A percentile compares a stretch with the other conserved stretches of the same genome.
phyloP scores from a whole-genome alignment of 2,329 filamentous ascomycete species.

The Colletotrichum liriopes region DNA sequence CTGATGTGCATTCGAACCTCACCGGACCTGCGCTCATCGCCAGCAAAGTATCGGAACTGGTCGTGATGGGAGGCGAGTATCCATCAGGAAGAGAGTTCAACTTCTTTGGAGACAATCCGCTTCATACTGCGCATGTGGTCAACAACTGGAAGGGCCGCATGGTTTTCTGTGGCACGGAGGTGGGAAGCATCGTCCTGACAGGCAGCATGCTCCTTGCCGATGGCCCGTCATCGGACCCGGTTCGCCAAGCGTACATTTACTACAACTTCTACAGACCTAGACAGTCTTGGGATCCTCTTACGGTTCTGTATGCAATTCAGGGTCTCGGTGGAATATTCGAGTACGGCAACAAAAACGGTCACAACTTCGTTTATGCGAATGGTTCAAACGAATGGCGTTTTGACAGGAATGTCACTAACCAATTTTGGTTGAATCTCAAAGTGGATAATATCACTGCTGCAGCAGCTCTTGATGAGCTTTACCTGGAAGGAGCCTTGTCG shows the following conservation, averaged over 20 bases:
- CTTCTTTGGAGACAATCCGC: constrained; percentile 60
- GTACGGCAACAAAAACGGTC: constrained; percentile 56
- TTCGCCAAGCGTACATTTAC: constrained; percentile 57
- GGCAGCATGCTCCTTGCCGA: constrained; percentile 55
- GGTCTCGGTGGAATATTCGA: constrained; percentile 55
- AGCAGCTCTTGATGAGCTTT: constrained; percentile 49
- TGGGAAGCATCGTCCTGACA: constrained; percentile 59
- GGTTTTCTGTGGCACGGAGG: constrained; percentile 61
- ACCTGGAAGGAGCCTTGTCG: constrained; percentile 47
- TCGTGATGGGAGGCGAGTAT: constrained; percentile 68
- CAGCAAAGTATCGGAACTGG: constrained; percentile 63
- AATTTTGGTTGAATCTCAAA: constrained; percentile 58
- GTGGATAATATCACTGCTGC: constrained; percentile 50
- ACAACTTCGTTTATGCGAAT: constrained; percentile 57
- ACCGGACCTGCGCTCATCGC: constrained; percentile 58
- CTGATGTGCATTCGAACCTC: constrained; percentile 57
- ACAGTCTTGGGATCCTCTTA: constrained; percentile 60
- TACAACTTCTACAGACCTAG: constrained; percentile 55
- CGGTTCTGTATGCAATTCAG: constrained; percentile 57
- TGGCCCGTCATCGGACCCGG: constrained; percentile 52
- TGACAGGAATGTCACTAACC: constrained; percentile 53
- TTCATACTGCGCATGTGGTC: constrained; percentile 59
- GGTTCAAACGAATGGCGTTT: constrained; percentile 62
- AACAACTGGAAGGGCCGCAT: constrained; percentile 60
- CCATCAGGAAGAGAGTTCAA: constrained; percentile 65